These are phyloP conservation scores for Fragaria iinumae DNA, from an alignment of 306 rosid species.

Conservation along the genomic window DNA sequence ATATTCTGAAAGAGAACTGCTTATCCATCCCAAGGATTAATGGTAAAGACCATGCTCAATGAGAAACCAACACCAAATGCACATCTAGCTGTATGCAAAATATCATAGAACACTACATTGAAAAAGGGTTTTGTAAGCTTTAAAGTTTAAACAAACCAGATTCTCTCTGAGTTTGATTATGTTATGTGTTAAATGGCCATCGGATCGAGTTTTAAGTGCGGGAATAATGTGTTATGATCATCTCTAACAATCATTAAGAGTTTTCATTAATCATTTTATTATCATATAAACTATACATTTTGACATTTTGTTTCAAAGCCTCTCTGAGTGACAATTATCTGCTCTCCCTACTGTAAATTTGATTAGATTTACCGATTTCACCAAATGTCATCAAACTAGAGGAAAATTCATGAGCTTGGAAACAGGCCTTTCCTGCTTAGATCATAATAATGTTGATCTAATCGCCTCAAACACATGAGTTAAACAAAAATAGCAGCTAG, in stretches of 20 bases:
- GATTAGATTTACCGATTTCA: neutral
- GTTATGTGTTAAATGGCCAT: neutral
- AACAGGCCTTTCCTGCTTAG: constrained; percentile 1
- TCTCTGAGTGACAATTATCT: neutral
- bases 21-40: neutral
- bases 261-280: neutral
- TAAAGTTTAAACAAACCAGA: neutral
- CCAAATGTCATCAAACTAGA: neutral
- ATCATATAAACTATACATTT: neutral
- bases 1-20: neutral
- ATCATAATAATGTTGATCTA: neutral
- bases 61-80: constrained; percentile 7
- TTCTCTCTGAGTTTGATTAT: neutral
- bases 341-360: neutral
- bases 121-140: neutral
- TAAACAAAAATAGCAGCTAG: neutral
- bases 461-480: neutral
- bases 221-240: constrained; percentile 1
- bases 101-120: neutral
- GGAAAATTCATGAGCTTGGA: neutral
- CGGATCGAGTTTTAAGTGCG: neutral
- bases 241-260: constrained; percentile 11
- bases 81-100: constrained; percentile 3
- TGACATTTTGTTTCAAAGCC: neutral
- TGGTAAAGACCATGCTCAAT: constrained; percentile 11